Conservation (phyloP, 331 rosid genomes). For the Quercus lobata region DNA sequence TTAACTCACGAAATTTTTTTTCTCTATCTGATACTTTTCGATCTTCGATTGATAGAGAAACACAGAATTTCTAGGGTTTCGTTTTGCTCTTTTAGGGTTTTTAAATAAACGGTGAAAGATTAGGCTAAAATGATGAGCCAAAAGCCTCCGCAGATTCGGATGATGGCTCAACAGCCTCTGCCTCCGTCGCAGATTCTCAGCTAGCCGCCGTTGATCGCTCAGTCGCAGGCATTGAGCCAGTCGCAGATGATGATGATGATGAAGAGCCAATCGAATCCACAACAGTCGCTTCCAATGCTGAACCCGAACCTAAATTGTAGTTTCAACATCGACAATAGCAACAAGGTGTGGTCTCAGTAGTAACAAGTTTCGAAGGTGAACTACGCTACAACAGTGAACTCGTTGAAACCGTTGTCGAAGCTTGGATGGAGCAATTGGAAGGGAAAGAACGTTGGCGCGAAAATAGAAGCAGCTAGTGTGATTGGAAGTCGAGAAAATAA, state of each 20-base stretch:
- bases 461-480: too few species aligned
- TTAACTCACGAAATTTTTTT: not conserved
- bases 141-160: constrained; percentile 35
- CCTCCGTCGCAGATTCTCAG: not conserved
- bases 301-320: constrained; percentile 37
- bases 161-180: constrained; percentile 13
- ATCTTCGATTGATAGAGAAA: not conserved
- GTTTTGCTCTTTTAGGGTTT: not conserved
- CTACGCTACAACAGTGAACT: constrained; percentile 10
- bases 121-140: constrained; percentile 41
- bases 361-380: constrained; percentile 14
- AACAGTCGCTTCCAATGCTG: constrained; percentile 21
- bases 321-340: not conserved
- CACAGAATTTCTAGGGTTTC: too few species aligned
- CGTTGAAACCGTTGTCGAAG: not conserved
- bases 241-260: constrained; percentile 37
- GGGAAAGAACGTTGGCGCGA: constrained; percentile 43
- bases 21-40: not conserved
- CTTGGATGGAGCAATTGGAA: constrained; percentile 66
- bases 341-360: constrained; percentile 32
- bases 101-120: constrained; percentile 41
- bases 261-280: constrained; percentile 30
- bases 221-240: constrained; percentile 4
- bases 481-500: too few species aligned
- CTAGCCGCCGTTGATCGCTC: constrained; percentile 11